Evolutionary conservation across 192 early-diverging fungal genomes (phyloP), one percentile per base, ranked within the genome.

Genomic region (Mortierella antarctica): DNA sequence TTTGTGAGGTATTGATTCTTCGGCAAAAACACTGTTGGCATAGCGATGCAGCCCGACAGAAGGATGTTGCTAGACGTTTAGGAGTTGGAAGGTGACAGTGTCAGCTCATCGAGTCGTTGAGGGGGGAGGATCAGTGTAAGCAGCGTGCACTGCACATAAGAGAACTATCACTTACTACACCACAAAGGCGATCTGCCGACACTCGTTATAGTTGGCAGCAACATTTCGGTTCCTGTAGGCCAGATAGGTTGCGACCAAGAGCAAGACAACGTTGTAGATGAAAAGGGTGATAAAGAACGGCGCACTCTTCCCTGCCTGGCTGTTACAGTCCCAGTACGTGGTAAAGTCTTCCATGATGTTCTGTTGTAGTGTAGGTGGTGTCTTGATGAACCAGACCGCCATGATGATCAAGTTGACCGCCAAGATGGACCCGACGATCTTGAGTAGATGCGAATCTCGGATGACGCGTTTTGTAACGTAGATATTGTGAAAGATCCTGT

Each of bases 131-230:
- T 52, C 8, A 10, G 7, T 52, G 50, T 5, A 41, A 50, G 63
- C 17, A 10, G 11, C 21, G 52, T 45, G 11, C 9, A 39, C 12
- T 61, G 15, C 40, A 57, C n/a, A 68, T 49, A 31, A 47, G 0
- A 47, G 39, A 45, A 67, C 39, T 40, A 17, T 13, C 11, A 82
- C 85, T 70, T 84, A 86, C 85, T 85, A 87, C 13, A 79, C 84
- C 8, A 87, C 83, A 71, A 83, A 85, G 8, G 77, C 84, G 46
- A 87, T 83, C 63, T 87, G 82, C 15, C 75, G 78, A 39, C 82
- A 78, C 20, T 87, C 86, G 46, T 84, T 85, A 68, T 83, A 85
- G 73, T 83, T 85, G n/a, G 72, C 53, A 20, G 74, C 67, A 14
- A 87, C 76, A 49, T 77, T 76, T n/a, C 82, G 76, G 49, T 84